Evolutionary conservation across 345 rosid species (phyloP).

Genomic region (Salix suchowensis): DNA sequence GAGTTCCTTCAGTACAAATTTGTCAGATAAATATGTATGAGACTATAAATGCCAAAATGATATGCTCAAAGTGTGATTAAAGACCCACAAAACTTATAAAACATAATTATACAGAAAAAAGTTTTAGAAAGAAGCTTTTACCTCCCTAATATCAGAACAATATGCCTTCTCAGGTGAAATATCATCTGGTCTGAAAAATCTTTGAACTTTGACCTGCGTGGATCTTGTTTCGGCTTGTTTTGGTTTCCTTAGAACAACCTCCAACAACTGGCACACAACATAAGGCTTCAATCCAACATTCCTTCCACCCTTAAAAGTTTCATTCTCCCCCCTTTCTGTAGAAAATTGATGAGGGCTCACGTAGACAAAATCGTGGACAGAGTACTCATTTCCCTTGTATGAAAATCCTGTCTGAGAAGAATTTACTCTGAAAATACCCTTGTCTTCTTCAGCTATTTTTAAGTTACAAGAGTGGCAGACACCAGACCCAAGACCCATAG

Average conservation of each 20-base stretch:
- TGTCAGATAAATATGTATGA: background rate
- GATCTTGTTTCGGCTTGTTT: slow-evolving; percentile 1
- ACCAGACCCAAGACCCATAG: slow-evolving; percentile 27
- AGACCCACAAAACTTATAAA: background rate
- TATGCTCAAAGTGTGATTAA: background rate
- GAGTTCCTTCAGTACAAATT: background rate
- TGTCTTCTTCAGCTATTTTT: slow-evolving; percentile 16
- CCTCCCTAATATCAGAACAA: slow-evolving; percentile 30
- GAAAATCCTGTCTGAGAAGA: slow-evolving; percentile 15
- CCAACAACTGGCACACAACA: slow-evolving; percentile 26
- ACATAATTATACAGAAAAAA: background rate
- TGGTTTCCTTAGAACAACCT: slow-evolving; percentile 5
- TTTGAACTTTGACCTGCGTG: slow-evolving; percentile 19
- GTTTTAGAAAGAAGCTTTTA: background rate
- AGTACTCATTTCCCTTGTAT: slow-evolving; percentile 17
- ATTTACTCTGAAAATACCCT: slow-evolving; percentile 13
- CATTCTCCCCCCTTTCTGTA: slow-evolving; percentile 10
- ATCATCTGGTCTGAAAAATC: slow-evolving; percentile 32
- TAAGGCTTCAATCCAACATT: slow-evolving; percentile 23
- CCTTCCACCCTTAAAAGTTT: slow-evolving; percentile 27
- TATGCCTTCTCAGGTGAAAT: slow-evolving; percentile 30
- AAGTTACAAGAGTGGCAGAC: slow-evolving; percentile 19
- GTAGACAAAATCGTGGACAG: slow-evolving; percentile 24
- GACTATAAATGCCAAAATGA: background rate
- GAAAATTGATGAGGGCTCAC: slow-evolving; percentile 17